A percentile compares a stretch with the other conserved stretches of the same genome.
Conservation (phyloP, 805 yeast genomes). For the Isabelozyma heimii region DNA sequence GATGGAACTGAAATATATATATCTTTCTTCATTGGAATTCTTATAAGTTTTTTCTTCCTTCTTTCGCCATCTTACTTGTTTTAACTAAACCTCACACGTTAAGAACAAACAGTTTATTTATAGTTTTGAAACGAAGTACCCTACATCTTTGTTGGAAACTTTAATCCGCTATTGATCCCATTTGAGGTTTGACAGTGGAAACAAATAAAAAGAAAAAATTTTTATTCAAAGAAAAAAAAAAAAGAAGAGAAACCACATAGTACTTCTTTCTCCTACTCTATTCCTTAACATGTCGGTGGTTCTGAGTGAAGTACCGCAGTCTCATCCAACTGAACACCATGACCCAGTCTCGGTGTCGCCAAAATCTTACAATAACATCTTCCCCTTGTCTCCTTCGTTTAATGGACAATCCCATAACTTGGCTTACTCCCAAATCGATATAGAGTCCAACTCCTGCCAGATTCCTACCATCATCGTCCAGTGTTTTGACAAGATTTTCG, state of each 20-base stretch:
- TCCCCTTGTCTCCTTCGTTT: not conserved
- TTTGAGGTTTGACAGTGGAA: not conserved
- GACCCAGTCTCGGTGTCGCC: not conserved
- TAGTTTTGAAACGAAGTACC: no score
- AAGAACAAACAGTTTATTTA: no score
- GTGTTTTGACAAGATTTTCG: slow-evolving; percentile 16
- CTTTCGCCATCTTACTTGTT: no score
- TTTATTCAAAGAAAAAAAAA: no score
- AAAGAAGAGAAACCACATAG: no score
- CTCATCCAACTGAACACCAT: not conserved
- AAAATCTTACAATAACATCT: not conserved
- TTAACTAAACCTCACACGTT: no score
- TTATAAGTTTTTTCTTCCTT: no score
- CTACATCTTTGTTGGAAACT: not conserved
- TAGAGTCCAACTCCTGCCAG: not conserved
- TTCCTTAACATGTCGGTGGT: not conserved
- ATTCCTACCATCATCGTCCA: slow-evolving; percentile 19
- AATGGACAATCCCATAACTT: not conserved
- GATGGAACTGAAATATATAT: not conserved
- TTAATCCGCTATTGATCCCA: not conserved
- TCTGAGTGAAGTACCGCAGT: not conserved
- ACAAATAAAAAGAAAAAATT: no score
- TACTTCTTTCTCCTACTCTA: not conserved
- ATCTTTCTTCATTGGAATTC: no score
- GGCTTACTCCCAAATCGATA: not conserved